Evolutionary conservation across 208 protist genomes (phyloP).

Genomic region (Entamoeba moshkovskii): DNA sequence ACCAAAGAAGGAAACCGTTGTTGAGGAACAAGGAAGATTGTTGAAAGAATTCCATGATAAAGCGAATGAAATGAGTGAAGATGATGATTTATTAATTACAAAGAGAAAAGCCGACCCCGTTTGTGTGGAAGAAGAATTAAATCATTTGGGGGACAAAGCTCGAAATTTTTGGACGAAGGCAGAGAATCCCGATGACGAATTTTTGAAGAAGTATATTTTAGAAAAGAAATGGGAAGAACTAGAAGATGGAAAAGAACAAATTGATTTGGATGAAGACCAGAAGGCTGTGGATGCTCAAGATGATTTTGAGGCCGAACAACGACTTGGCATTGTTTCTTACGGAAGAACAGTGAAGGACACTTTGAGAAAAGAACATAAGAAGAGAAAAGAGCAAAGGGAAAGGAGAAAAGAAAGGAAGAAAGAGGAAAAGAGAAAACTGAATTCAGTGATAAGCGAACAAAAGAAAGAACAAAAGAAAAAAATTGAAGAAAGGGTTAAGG

Average conservation of each 20-base stretch:
- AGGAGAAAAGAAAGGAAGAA: background rate
- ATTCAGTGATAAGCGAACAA: background rate
- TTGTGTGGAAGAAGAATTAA: background rate
- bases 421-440: background rate
- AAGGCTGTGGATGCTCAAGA: background rate
- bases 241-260: background rate
- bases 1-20: background rate
- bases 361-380: background rate
- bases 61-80: background rate
- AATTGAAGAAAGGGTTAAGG: background rate
- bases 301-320: constrained; percentile 1
- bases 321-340: background rate
- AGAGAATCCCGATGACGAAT: background rate
- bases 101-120: background rate
- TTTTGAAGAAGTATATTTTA: constrained; percentile 7
- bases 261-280: background rate
- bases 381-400: background rate
- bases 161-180: background rate
- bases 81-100: background rate
- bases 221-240: constrained; percentile 6
- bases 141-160: background rate
- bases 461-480: background rate
- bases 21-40: background rate
- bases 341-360: background rate
- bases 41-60: background rate